Evolutionary conservation across 345 rosid species (phyloP).

Genomic region (Turritis glabra): DNA sequence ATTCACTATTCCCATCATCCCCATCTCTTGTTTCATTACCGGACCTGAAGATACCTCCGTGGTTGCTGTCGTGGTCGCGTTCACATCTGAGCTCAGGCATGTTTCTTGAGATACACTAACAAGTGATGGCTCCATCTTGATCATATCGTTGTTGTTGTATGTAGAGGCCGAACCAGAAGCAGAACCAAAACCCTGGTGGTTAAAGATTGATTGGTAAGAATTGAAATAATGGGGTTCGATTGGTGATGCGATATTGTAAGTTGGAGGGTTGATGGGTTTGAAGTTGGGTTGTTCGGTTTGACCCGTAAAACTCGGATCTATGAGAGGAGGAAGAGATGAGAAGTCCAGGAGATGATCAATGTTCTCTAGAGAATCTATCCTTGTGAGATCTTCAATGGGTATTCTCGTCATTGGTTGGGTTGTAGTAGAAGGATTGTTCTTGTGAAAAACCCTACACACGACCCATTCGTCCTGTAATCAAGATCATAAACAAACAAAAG

Average conservation of each 20-base stretch:
- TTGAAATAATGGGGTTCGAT: slow-evolving; percentile 18
- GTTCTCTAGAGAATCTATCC: slow-evolving; percentile 39
- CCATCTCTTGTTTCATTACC: slow-evolving; percentile 37
- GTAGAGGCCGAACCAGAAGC: slow-evolving; percentile 21
- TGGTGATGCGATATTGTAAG: slow-evolving; percentile 30
- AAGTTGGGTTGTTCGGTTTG: slow-evolving; percentile 32
- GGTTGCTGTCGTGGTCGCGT: slow-evolving; percentile 24
- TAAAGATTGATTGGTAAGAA: slow-evolving; percentile 28
- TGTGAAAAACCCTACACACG: slow-evolving; percentile 92
- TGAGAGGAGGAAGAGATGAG: slow-evolving; percentile 43
- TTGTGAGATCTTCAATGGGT: slow-evolving; percentile 36
- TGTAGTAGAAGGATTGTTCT: slow-evolving; percentile 48
- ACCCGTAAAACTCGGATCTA: slow-evolving; percentile 30
- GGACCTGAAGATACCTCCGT: slow-evolving; percentile 36
- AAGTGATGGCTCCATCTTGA: slow-evolving; percentile 40
- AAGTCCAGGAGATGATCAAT: slow-evolving; percentile 41
- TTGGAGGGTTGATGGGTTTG: slow-evolving; percentile 33
- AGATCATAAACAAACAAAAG: not conserved
- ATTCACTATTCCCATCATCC: slow-evolving; percentile 32
- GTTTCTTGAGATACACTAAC: slow-evolving; percentile 44
- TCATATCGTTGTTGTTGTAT: slow-evolving; percentile 25
- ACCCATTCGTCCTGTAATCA: slow-evolving; percentile 92
- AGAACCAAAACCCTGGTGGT: slow-evolving; percentile 31
- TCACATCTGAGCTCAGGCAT: slow-evolving; percentile 39
- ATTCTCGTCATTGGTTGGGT: slow-evolving; percentile 32